Evolutionary conservation across 2,329 filamentous ascomycete genomes (phyloP).

Genomic region (Neopestalotiopsis sp.): DNA sequence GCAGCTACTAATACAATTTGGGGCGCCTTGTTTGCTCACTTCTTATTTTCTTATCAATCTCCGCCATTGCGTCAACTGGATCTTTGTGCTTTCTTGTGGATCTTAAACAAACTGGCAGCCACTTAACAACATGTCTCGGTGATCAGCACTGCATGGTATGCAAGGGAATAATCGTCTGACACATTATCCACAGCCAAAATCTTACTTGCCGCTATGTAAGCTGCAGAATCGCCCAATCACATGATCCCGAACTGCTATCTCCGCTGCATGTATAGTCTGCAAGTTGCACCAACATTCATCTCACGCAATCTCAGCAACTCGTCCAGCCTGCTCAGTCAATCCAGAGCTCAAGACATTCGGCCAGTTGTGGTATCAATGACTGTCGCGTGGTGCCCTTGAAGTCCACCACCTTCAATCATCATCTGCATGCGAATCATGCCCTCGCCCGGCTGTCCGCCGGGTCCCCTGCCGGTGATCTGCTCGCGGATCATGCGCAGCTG

Average conservation of each 20-base stretch:
- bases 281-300: background rate
- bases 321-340: background rate
- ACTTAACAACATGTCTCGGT: background rate
- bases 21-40: background rate
- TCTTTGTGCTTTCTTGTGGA: background rate
- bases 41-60: background rate
- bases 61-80: background rate
- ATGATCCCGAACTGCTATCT: background rate
- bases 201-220: background rate
- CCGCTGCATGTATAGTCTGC: background rate
- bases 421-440: conserved; percentile 29
- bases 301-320: background rate
- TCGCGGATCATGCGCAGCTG: conserved; percentile 56
- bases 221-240: background rate
- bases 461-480: conserved; percentile 38
- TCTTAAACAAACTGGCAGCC: background rate
- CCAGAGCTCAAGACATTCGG: background rate
- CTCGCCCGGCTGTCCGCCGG: conserved; percentile 35
- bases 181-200: background rate
- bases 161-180: background rate
- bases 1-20: background rate
- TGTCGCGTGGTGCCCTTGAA: background rate
- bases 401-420: conserved; percentile 14
- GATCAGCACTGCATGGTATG: background rate
- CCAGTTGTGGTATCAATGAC: background rate